Base-by-base conservation (phyloP, 345 rosid genomes). In the Euclidium syriacum region DNA sequence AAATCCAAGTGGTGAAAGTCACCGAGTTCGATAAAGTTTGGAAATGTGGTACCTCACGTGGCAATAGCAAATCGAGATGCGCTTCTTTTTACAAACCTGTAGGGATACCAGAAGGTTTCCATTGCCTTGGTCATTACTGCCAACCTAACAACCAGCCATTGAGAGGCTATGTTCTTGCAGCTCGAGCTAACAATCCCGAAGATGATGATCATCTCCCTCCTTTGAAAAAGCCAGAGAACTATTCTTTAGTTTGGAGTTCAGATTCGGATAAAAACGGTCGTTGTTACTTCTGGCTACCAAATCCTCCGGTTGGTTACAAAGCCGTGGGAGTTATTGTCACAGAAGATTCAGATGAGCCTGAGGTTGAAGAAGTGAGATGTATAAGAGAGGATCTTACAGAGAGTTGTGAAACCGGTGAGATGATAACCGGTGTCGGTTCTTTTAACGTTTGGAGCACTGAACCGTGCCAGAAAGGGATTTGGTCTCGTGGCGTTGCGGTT, bases 311-410 rank as follows among this genome's bases (percentile, higher is more conserved):
- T 19, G 98, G 98, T 51, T 91, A 91, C 52, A 83, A 65, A 81
- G 84, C 98, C 12, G 76, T 86, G 85, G 98, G 98, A 10, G 68
- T 88, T 59, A 54, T 91, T 39, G 96, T 88, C 18, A 84, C 88
- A 4, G 52, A 67, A 16, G 62, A 26, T 16, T 58, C 72, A 3
- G 76, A 75, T 18, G 81, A 81, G 80, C 98, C 98, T 64, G 71
- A 79, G 5, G 50, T 77, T 11, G 88, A 83, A 3, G 83, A 86
- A 62, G 87, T 91, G 47, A 76, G 90, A 50, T 91, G 98, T 44
- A 86, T 88, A 22, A 69, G 98, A 67, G 84, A 75, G 58, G 96
- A 88, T 77, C 96, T 91, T 17, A 86, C 98, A 0, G 91, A 80
- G 68, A 77, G 62, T 35, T 91, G 88, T 60, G 91, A 83, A 75